Evolutionary conservation across 176 grass and related monocot genomes (phyloP).

Genomic region (Bolboschoenus planiculmis): DNA sequence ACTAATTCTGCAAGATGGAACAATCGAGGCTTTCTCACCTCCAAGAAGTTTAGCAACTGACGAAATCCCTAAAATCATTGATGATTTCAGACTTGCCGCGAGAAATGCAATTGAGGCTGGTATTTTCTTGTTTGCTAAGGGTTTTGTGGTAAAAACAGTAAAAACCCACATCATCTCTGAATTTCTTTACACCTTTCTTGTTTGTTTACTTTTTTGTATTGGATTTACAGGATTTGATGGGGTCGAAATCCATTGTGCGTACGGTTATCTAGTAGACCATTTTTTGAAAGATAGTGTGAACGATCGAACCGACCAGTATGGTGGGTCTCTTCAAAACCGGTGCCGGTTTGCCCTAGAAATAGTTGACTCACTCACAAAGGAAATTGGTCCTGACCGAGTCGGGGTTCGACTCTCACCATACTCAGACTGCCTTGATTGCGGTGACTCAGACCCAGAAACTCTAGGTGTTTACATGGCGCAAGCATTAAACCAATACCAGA

Average conservation of each 20-base stretch:
- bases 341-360: conserved; percentile 50
- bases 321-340: conserved; percentile 32
- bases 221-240: conserved; percentile 46
- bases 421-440: conserved; percentile 16
- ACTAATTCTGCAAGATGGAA: conserved; percentile 13
- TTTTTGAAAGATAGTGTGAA: conserved; percentile 46
- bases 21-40: conserved; percentile 16
- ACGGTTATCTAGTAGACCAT: conserved; percentile 50
- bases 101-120: conserved; percentile 61
- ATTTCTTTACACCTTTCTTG: not conserved
- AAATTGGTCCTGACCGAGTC: conserved; percentile 31
- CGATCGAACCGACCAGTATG: conserved; percentile 38
- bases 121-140: conserved; percentile 17
- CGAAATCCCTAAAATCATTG: conserved; percentile 41
- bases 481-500: conserved; percentile 24
- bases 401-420: conserved; percentile 49
- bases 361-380: conserved; percentile 14
- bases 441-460: conserved; percentile 32
- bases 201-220: not conserved
- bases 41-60: conserved; percentile 36
- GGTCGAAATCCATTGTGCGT: conserved; percentile 48
- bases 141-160: not conserved
- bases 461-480: conserved; percentile 43
- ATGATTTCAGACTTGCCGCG: conserved; percentile 49
- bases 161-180: not conserved